Evolutionary conservation across 257 asterid genomes (phyloP).

Genomic region (Echites panduratus): DNA sequence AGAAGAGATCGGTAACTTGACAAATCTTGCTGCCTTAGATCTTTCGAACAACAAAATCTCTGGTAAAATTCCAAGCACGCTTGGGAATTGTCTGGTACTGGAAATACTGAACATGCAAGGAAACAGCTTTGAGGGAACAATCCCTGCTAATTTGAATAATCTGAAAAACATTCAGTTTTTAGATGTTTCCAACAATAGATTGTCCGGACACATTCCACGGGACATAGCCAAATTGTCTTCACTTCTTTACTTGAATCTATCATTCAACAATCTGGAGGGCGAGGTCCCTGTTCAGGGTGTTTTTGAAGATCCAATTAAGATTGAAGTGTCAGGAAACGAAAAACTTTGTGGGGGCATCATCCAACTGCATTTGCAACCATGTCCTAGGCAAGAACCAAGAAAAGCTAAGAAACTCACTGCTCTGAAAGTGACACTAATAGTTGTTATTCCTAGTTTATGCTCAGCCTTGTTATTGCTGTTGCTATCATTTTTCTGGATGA

Average conservation of each 20-base stretch:
- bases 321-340: constrained; percentile 31
- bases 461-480: constrained; percentile 25
- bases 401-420: constrained; percentile 13
- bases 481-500: constrained; percentile 21
- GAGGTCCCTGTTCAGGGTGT: constrained; percentile 36
- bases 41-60: constrained; percentile 37
- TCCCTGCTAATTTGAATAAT: constrained; percentile 27
- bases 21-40: constrained; percentile 32
- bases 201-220: constrained; percentile 34
- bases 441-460: constrained; percentile 21
- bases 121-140: constrained; percentile 29
- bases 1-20: constrained; percentile 33
- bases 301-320: constrained; percentile 25
- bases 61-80: constrained; percentile 33
- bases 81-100: constrained; percentile 32
- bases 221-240: constrained; percentile 22
- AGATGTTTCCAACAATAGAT: constrained; percentile 36
- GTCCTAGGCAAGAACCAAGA: constrained; percentile 22
- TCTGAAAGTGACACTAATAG: constrained; percentile 18
- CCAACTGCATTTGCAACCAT: constrained; percentile 28
- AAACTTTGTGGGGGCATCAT: constrained; percentile 42
- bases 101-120: constrained; percentile 30
- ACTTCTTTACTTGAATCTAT: constrained; percentile 30
- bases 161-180: constrained; percentile 28
- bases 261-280: constrained; percentile 43